Base-by-base conservation (phyloP, 495 filamentous ascomycete species). In the Penicillium herquei region DNA sequence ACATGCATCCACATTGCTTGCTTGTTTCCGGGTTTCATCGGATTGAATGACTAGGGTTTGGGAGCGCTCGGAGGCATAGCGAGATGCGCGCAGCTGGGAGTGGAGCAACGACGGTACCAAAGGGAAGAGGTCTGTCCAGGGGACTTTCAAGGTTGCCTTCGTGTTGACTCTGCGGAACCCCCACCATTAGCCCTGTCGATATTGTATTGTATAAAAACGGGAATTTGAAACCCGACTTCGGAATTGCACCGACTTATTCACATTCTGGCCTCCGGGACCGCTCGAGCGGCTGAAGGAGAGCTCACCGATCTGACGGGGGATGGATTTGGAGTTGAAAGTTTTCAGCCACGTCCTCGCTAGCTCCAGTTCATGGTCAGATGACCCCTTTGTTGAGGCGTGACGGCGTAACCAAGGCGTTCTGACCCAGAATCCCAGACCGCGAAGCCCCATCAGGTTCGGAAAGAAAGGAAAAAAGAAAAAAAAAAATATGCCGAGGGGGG, bases 191-290 rank as follows among this genome's bases (percentile, higher is more conserved):
- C 50, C 45, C 34, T 52, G 14, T 44, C 56, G 49, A 33, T 18
- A 44, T 9, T 34, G 18, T 13, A 7, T 13, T 37, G 34, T 37
- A 37, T 34, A 50, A 51, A n/a, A 14, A 47, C 11, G 17, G 14
- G 46, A 35, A 52, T 7, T 6, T 14, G 7, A 43, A n/a, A 9
- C 40, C 26, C 10, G 39, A 51, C 45, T 47, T 64, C 62, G 58
- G 61, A 57, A 35, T 52, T 61, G 53, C 55, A 78, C 84, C 57
- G 77, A 97, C 93, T 96, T 97, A 72, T 98, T 98, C 42, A 94
- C 90, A 74, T 97, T 93, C 66, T 98, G 94, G 6, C 94, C 94
- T 16, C 94, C 94, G 9, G 93, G 89, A 0, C 94, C 94, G 52
- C 90, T 90, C n/a, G 93, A 92, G 21, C 91, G 81, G 56, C 89